These are phyloP conservation scores for Fusarium austroafricanum DNA, from an alignment of 2,329 filamentous ascomycete species.

Conservation along the genomic window DNA sequence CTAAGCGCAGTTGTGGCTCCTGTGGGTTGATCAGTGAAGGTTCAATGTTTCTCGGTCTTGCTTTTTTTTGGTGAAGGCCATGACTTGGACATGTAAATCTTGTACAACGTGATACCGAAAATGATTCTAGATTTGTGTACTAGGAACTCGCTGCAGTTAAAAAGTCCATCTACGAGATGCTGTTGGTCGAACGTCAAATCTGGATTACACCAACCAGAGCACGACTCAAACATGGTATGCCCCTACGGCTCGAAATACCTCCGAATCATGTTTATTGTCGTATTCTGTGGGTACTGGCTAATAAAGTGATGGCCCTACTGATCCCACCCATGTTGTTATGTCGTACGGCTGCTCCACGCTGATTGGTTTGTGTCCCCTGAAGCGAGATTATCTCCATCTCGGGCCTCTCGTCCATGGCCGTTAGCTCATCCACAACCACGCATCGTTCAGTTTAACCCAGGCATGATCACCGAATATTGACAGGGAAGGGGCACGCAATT, in stretches of 20 bases:
- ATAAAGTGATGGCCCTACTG: conserved; percentile 20
- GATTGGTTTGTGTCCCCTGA: conserved; percentile 37
- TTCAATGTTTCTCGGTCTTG: conserved; percentile 23
- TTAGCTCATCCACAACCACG: conserved; percentile 35
- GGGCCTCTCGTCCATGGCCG: conserved; percentile 31
- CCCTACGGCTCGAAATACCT: conserved; percentile 20
- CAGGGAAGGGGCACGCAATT: conserved; percentile 12
- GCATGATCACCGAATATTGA: conserved; percentile 24
- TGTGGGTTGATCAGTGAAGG: not conserved
- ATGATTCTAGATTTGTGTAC: conserved; percentile 5
- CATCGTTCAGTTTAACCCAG: conserved; percentile 31
- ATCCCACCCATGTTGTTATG: conserved; percentile 37
- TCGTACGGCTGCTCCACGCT: conserved; percentile 35
- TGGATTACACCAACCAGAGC: conserved; percentile 18
- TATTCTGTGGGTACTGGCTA: conserved; percentile 36
- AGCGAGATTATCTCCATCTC: conserved; percentile 49
- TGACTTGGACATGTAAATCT: conserved; percentile 15
- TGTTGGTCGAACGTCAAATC: conserved; percentile 14
- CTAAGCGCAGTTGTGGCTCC: conserved; percentile 35
- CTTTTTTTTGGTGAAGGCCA: conserved; percentile 19
- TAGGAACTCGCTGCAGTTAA: conserved; percentile 10
- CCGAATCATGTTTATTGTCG: conserved; percentile 41
- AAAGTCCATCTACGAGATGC: conserved; percentile 12
- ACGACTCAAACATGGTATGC: not conserved
- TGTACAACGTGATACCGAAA: not conserved